Base-by-base conservation (phyloP, 2,329 filamentous ascomycete genomes). In the Ceratocystis huliohia region DNA sequence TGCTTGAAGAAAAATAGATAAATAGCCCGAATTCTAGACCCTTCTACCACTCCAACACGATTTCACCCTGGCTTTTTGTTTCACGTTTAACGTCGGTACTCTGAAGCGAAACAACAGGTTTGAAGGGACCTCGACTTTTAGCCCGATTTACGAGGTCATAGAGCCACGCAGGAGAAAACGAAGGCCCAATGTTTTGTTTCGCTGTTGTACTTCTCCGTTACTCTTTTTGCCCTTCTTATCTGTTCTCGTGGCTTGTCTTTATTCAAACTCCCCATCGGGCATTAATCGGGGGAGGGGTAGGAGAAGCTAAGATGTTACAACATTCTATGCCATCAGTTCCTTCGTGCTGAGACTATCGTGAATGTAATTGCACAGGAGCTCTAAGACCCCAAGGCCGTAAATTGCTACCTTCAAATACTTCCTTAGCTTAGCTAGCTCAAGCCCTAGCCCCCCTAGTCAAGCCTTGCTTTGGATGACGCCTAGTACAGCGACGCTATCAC, bases 51-150 rank as follows among this genome's bases (percentile, higher is more conserved):
- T 13, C 10, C 8, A 37, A 37, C 33, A 37, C 33, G 33, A 37
- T 37, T 37, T 3, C 10, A 41, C 53, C 22, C 53, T 57, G 10
- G 53, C 53, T 41, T 41, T 28, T 17, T 30, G 53, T 57, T 57
- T 57, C 53, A 30, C 7, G 22, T 57, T 57, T 28, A 30, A n/a
- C 8, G 28, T 57, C 53, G 53, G 53, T 57, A 57, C 53, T 15
- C 22, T 30, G 22, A 57, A 57, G 53, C 53, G 53, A 57, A 57
- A 57, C 53, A 57, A 30, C 53, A 57, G 25, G 53, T 30, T 57
- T 57, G 25, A 41, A 41, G 37, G 37, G 37, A n/a, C 30, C 53
- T 57, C 22, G 53, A 57, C 25, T 22, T 41, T 41, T 57, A 30
- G 53, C 53, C 53, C 22, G 10, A 57, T 28, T 5, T 57, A 30